Evolutionary conservation across 768 basidiomycete genomes (phyloP).

Genomic region (Sarcomyxa edulis): DNA sequence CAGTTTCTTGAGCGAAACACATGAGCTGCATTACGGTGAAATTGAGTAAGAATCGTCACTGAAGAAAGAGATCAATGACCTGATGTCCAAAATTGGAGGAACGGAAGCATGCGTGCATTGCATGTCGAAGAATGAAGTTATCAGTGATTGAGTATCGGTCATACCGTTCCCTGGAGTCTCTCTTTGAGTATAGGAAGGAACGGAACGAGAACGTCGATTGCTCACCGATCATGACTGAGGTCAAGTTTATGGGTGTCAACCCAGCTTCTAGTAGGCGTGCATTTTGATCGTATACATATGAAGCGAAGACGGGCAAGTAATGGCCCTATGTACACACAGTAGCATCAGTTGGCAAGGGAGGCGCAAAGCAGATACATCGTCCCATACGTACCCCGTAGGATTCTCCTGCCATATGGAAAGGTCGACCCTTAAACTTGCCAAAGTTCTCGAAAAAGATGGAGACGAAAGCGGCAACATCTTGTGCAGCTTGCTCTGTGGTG

Average conservation of each 20-base stretch:
- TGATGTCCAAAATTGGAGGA: constrained; percentile 35
- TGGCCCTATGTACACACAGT: constrained; percentile 40
- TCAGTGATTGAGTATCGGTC: constrained; percentile 42
- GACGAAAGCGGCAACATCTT: constrained; percentile 67
- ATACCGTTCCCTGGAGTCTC: constrained; percentile 38
- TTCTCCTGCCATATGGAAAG: constrained; percentile 67
- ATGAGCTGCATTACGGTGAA: constrained; percentile 31
- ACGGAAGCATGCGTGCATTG: constrained; percentile 40
- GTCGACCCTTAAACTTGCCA: constrained; percentile 59
- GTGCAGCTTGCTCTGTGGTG: constrained; percentile 62
- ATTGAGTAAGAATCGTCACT: constrained; percentile 12
- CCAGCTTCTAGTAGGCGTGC: constrained; percentile 42
- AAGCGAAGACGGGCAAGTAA: constrained; percentile 71
- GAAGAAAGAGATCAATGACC: constrained; percentile 26
- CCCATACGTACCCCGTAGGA: constrained; percentile 59
- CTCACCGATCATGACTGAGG: constrained; percentile 68
- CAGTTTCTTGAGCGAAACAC: constrained; percentile 55
- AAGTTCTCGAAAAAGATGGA: constrained; percentile 75
- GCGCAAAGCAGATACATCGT: constrained; percentile 1
- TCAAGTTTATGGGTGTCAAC: constrained; percentile 56
- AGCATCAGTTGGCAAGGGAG: not conserved
- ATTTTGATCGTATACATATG: constrained; percentile 75
- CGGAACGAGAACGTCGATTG: not conserved
- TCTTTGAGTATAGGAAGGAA: not conserved
- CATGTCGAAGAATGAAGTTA: constrained; percentile 28